Conservation (phyloP, 225 moss, liverwort and hornwort species). For the Asterella californica region DNA sequence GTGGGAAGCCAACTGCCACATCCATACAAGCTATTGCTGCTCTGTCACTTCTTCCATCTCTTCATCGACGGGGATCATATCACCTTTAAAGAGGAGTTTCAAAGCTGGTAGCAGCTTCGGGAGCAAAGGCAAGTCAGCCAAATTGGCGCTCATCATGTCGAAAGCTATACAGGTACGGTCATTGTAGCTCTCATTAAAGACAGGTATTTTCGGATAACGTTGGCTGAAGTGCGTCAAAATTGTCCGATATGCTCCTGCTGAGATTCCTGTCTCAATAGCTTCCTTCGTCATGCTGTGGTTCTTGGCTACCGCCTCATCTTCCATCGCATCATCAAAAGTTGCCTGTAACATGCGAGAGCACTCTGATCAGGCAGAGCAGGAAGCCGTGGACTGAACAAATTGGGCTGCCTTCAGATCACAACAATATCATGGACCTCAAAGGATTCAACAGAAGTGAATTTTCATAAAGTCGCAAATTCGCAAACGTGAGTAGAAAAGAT, state of each 20-base stretch:
- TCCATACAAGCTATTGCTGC: not conserved
- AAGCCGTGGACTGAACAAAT: not conserved
- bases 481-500: not conserved
- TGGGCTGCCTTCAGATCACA: not conserved
- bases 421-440: not conserved
- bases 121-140: conserved; percentile 79
- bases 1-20: not conserved
- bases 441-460: not conserved
- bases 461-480: not conserved
- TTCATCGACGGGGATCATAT: conserved; percentile 65
- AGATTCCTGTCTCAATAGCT: conserved; percentile 89
- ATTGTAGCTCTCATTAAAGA: conserved; percentile 93
- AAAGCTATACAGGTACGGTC: conserved; percentile 91
- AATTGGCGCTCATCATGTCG: conserved; percentile 99
- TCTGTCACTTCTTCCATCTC: conserved; percentile 27
- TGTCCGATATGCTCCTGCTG: conserved; percentile 86
- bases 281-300: conserved; percentile 87
- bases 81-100: conserved; percentile 87
- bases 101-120: conserved; percentile 86
- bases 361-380: not conserved
- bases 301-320: conserved; percentile 85
- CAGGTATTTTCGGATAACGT: conserved; percentile 95
- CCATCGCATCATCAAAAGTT: conserved; percentile 96
- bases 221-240: conserved; percentile 97
- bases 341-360: conserved; percentile 44